A percentile compares a stretch with the other conserved stretches of the same genome.
Conservation (phyloP, 2,329 filamentous ascomycete genomes). For the Corinectria fuckeliana region DNA sequence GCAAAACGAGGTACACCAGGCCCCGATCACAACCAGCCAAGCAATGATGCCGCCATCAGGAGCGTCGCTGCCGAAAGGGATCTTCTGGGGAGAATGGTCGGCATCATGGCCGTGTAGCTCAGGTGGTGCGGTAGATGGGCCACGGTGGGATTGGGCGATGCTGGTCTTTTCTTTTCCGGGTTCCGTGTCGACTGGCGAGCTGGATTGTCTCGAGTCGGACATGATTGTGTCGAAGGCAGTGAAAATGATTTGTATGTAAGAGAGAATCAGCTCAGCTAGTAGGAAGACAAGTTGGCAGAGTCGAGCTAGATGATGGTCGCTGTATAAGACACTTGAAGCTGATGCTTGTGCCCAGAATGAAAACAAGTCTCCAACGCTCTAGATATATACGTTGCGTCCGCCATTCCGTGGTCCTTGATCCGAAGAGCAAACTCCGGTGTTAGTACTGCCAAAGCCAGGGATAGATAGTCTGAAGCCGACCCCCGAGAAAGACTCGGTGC, state of each 20-base stretch:
- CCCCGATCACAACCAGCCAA: conserved; percentile 47
- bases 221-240: not conserved
- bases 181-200: not conserved
- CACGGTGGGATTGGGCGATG: not conserved
- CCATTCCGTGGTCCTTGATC: too few relatives aligned
- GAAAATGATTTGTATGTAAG: too few relatives aligned
- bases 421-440: too few relatives aligned
- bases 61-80: not conserved
- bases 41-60: conserved; percentile 38
- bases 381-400: too few relatives aligned
- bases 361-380: too few relatives aligned
- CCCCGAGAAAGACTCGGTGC: not conserved
- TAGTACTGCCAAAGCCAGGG: not conserved
- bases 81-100: not conserved
- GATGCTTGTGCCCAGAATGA: too few relatives aligned
- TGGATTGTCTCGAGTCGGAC: not conserved
- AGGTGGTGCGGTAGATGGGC: not conserved
- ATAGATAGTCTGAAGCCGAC: not conserved
- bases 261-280: too few relatives aligned
- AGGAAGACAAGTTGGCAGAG: too few relatives aligned
- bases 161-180: not conserved
- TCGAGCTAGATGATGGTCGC: too few relatives aligned
- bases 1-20: conserved; percentile 47
- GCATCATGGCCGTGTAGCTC: not conserved
- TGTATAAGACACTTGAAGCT: too few relatives aligned